Evolutionary conservation across 139 green algal species (phyloP).

Genomic region (Pseudopediastrum boryanum): DNA sequence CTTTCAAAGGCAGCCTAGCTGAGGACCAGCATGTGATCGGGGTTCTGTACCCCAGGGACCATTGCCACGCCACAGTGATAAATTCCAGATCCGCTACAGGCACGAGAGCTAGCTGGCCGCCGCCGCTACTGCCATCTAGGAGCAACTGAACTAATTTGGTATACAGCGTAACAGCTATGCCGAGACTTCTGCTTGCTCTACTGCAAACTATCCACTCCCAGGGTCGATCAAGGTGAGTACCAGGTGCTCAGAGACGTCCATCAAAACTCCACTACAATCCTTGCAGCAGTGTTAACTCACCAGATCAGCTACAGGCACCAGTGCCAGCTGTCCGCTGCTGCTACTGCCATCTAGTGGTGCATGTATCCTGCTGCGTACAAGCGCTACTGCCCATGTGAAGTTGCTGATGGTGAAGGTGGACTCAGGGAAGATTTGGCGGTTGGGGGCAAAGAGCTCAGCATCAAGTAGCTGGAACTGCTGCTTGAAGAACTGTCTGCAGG

Average conservation of each 20-base stretch:
- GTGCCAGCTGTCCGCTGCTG: slow-evolving; percentile 62
- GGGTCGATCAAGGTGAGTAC: not conserved
- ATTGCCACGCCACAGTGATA: too few species aligned
- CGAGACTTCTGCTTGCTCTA: too few species aligned
- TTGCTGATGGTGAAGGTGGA: slow-evolving; percentile 57
- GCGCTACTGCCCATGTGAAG: slow-evolving; percentile 85
- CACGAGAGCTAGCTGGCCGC: too few species aligned
- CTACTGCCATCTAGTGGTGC: slow-evolving; percentile 75
- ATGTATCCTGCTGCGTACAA: slow-evolving; percentile 71
- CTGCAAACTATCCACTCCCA: too few species aligned
- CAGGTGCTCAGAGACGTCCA: not conserved
- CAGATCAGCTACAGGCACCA: slow-evolving; percentile 84
- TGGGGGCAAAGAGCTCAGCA: slow-evolving; percentile 40
- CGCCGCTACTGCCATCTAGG: too few species aligned
- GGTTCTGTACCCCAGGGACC: too few species aligned
- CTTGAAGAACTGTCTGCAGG: slow-evolving; percentile 72
- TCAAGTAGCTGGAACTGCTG: slow-evolving; percentile 62
- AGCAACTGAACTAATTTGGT: too few species aligned
- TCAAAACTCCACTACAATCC: not conserved
- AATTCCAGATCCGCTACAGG: too few species aligned
- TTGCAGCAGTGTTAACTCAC: slow-evolving; percentile 40
- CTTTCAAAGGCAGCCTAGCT: too few species aligned
- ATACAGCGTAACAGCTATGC: too few species aligned
- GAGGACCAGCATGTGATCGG: too few species aligned
- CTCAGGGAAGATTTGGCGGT: slow-evolving; percentile 54